Base-by-base conservation (phyloP, 1,139 yeast species). In the Scheffersomyces insectosa region DNA sequence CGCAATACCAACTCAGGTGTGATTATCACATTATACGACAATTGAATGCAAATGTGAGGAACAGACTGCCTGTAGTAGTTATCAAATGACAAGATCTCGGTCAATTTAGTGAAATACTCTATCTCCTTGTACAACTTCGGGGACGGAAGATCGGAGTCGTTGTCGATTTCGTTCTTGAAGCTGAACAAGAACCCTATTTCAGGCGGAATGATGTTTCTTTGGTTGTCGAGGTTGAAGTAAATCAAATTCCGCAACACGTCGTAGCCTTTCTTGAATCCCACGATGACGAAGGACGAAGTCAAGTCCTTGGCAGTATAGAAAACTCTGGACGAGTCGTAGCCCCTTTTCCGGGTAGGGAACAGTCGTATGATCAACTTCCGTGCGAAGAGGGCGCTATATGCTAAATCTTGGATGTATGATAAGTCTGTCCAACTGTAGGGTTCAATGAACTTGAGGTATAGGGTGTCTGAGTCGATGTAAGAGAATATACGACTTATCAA, bases 31-130 rank as follows among this genome's bases (percentile, higher is more conserved):
- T 49, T 50, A 41, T 57, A 56, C 7, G 50, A 45, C 9, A 60
- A 32, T 36, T 55, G 59, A 28, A 59, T 41, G 15, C 47, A 46
- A 9, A 54, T 42, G 8, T 38, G 33, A 2, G 56, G 55, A 2
- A 49, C 45, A 14, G 45, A 31, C 27, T 46, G 49, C 11, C 45
- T 45, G 41, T 51, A 47, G 40, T 47, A 52, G 37, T 45, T 49
- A 38, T 57, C 63, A 37, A 57, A 48, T 9, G 57, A 47, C 9
- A 62, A 45, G 14, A 57, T 36, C 39, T 60, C 64, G 12, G 60
- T 37, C 1, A 53, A 40, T 42, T 51, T 54, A n/a, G 47, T 34
- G 25, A 54, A 52, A 28, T 45, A 40, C 15, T 47, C 48, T 8
- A 42, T 30, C 27, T 49, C 49, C 20, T 7, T 31, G n/a, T 31